A percentile compares a stretch with the other conserved stretches of the same genome.
These are phyloP conservation scores for Pestalotiopsis sp. DNA, from an alignment of 2,329 filamentous ascomycete genomes.

Conservation along the genomic window DNA sequence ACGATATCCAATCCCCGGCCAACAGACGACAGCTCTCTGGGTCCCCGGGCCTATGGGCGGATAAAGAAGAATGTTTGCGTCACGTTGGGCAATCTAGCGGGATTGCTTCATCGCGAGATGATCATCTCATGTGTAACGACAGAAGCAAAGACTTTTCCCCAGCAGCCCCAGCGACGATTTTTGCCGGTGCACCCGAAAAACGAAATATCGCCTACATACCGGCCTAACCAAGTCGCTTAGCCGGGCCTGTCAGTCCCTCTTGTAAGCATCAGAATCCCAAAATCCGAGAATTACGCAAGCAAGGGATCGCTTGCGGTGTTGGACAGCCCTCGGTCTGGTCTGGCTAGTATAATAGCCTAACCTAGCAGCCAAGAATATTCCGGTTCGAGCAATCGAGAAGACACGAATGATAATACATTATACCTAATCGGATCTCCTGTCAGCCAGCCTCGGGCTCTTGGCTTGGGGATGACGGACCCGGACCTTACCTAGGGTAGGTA, in stretches of 20 bases:
- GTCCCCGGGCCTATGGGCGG: not conserved
- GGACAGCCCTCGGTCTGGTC: not conserved
- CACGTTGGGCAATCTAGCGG: not conserved
- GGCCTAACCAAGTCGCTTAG: not conserved
- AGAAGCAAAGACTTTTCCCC: not conserved
- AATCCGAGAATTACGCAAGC: not conserved
- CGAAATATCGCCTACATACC: not conserved
- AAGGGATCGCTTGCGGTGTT: not conserved
- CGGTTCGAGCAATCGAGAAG: not conserved
- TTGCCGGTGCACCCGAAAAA: not conserved
- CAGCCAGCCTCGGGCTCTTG: conserved; percentile 4
- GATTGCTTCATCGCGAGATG: conserved; percentile 5
- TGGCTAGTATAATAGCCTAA: not conserved
- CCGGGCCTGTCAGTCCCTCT: not conserved
- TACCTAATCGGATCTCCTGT: not conserved
- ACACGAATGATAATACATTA: not conserved
- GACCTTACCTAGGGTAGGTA: not conserved
- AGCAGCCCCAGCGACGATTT: not conserved
- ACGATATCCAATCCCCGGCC: too few relatives aligned
- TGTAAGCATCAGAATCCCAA: not conserved
- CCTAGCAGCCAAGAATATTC: not conserved
- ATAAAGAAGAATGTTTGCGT: not conserved
- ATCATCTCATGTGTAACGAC: conserved; percentile 10
- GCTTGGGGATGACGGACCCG: not conserved
- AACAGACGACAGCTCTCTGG: not conserved